Percentiles rank a stretch among this genome's conserved stretches.
These are phyloP conservation scores for Calonectria pseudoreteaudii DNA, from an alignment of 2,329 filamentous ascomycete species.

Conservation along the genomic window DNA sequence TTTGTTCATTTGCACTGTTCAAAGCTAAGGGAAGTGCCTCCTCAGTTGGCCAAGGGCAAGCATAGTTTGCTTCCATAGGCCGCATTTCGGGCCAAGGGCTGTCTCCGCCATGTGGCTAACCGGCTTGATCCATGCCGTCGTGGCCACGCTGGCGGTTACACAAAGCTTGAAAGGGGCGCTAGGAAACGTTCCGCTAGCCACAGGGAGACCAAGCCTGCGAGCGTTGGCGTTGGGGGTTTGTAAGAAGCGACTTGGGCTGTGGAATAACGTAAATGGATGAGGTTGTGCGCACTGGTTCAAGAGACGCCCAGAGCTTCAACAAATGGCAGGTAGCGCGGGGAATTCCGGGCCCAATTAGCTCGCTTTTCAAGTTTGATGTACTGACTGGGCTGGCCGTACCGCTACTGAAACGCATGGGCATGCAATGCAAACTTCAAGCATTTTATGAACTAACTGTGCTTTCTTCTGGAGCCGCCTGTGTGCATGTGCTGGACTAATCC, in stretches of 20 bases:
- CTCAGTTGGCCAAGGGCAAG: neutral
- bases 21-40: neutral
- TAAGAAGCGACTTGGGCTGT: too few species aligned
- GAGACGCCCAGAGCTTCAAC: neutral
- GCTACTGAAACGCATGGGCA: neutral
- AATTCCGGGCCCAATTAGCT: neutral
- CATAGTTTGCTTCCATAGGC: neutral
- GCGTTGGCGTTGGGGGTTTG: neutral
- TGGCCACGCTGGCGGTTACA: neutral
- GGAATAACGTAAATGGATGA: neutral
- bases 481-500: neutral
- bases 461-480: neutral
- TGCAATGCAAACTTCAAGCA: neutral
- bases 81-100: neutral
- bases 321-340: neutral
- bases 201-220: neutral
- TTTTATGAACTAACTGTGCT: neutral
- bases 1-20: neutral
- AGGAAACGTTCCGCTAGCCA: neutral
- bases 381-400: neutral
- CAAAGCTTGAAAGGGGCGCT: neutral
- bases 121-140: neutral
- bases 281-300: neutral
- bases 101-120: neutral
- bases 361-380: too few species aligned